Base-by-base conservation (phyloP, 768 basidiomycete genomes). In the Agaricus blazei region DNA sequence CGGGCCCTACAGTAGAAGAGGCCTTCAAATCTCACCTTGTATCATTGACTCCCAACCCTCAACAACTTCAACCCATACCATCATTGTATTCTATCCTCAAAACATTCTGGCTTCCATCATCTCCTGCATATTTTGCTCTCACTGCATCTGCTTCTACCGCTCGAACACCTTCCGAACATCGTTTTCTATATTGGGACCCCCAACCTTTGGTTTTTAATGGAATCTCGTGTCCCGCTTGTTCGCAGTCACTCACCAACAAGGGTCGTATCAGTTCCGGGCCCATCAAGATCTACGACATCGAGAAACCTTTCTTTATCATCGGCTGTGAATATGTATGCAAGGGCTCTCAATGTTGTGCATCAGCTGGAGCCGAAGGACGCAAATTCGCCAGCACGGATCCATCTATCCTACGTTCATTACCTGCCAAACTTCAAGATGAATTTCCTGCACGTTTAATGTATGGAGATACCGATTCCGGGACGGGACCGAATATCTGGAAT, bases 181-280 rank as follows among this genome's bases (percentile, higher is more conserved):
- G 80, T 3, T 92, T 92, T 69, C 71, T 92, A n/a, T 92, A 88
- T 61, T 92, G 90, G 90, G 90, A 92, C 58, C 90, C 90, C 0
- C 83, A 85, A 48, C 87, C 89, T 0, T 81, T 92, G 46, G 82
- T 90, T 8, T 88, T 91, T 72, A 88, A 90, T 57, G 90, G 90
- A 3, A 87, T 92, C 43, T 75, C 81, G 1, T 92, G 90, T 60
- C 87, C 88, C 0, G 74, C 64, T 42, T 92, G 90, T 63, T 69
- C 80, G 6, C 63, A 75, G 4, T 76, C 84, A 1, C 77, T 92
- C 38, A 60, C 65, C 34, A 88, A 91, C 68, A 78, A 79, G 34
- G 90, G 90, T 2, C 80, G 85, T 41, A 90, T 91, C 67, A 80
- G 75, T 58, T 79, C 80, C 0, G 88, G 89, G 0, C 90, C 90